Percentiles rank a stretch among this genome's conserved stretches.
These are phyloP conservation scores for Mrakia hoshinonis DNA, from an alignment of 768 basidiomycete species.

Conservation along the genomic window DNA sequence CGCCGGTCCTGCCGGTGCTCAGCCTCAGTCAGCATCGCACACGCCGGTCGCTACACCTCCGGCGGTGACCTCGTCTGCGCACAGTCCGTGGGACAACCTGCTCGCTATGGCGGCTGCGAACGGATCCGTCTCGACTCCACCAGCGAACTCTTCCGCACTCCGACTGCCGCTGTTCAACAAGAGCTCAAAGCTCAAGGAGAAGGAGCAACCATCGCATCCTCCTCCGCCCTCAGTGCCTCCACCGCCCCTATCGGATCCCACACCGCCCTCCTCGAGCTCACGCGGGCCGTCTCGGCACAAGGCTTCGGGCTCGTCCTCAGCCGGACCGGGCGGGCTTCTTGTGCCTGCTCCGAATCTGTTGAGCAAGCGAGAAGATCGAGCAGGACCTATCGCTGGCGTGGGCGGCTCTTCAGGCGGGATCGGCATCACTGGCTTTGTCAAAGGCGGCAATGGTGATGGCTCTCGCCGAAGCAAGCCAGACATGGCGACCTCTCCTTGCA, in stretches of 20 bases:
- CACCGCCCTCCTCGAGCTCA: background rate
- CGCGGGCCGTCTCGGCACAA: background rate
- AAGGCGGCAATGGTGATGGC: slow-evolving; percentile 11
- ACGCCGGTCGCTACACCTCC: background rate
- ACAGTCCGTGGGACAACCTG: background rate
- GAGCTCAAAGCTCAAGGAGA: background rate
- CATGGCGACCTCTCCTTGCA: slow-evolving; percentile 19
- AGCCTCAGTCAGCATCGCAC: background rate
- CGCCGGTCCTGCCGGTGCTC: background rate
- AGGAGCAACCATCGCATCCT: background rate
- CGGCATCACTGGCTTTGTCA: slow-evolving; percentile 26
- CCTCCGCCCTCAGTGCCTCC: background rate
- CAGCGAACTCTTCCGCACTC: background rate
- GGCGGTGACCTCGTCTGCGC: background rate
- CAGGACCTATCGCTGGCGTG: background rate
- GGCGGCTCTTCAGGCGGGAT: background rate
- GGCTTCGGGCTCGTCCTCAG: background rate
- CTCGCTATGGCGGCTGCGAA: background rate
- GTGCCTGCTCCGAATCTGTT: slow-evolving; percentile 3
- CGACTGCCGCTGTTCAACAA: background rate
- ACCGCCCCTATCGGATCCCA: background rate
- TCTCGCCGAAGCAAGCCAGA: slow-evolving; percentile 5
- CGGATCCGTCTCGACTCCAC: background rate
- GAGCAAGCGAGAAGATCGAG: slow-evolving; percentile 17
- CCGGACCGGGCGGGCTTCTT: background rate